Evolutionary conservation across 2,329 filamentous ascomycete genomes (phyloP).

Genomic region (Parascedosporium putredinis): DNA sequence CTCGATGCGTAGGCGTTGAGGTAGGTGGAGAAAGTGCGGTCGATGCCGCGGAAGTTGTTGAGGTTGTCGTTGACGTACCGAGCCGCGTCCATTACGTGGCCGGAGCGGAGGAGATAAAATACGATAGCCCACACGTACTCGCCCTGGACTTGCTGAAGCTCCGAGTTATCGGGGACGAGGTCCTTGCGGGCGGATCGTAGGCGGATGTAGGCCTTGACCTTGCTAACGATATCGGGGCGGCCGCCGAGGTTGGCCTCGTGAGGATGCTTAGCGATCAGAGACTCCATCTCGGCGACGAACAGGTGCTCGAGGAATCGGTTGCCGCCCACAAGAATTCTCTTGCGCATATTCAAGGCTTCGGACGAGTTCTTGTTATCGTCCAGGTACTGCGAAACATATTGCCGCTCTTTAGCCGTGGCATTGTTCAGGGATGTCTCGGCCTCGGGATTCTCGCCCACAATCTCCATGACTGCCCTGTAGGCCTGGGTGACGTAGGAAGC

Average conservation of each 20-base stretch:
- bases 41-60: slow-evolving; percentile 76
- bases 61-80: slow-evolving; percentile 75
- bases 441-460: slow-evolving; percentile 61
- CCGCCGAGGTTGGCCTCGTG: slow-evolving; percentile 84
- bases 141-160: slow-evolving; percentile 67
- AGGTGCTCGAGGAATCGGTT: slow-evolving; percentile 69
- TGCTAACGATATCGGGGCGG: slow-evolving; percentile 76
- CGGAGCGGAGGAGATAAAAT: slow-evolving; percentile 81
- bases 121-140: slow-evolving; percentile 92
- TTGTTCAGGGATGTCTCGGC: slow-evolving; percentile 48
- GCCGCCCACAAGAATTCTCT: slow-evolving; percentile 70
- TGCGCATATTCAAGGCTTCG: slow-evolving; percentile 58
- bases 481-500: slow-evolving; percentile 69
- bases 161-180: slow-evolving; percentile 68
- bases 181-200: slow-evolving; percentile 72
- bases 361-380: slow-evolving; percentile 60
- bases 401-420: slow-evolving; percentile 61
- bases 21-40: slow-evolving; percentile 82
- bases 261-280: slow-evolving; percentile 69
- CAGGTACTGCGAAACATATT: slow-evolving; percentile 67
- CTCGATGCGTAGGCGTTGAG: slow-evolving; percentile 73
- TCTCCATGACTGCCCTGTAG: slow-evolving; percentile 69
- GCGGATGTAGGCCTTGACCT: slow-evolving; percentile 85
- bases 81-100: slow-evolving; percentile 73
- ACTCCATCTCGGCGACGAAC: slow-evolving; percentile 70